Evolutionary conservation across 495 filamentous ascomycete genomes (phyloP), one percentile per base, ranked within the genome.

Genomic region (Viridothelium virens): DNA sequence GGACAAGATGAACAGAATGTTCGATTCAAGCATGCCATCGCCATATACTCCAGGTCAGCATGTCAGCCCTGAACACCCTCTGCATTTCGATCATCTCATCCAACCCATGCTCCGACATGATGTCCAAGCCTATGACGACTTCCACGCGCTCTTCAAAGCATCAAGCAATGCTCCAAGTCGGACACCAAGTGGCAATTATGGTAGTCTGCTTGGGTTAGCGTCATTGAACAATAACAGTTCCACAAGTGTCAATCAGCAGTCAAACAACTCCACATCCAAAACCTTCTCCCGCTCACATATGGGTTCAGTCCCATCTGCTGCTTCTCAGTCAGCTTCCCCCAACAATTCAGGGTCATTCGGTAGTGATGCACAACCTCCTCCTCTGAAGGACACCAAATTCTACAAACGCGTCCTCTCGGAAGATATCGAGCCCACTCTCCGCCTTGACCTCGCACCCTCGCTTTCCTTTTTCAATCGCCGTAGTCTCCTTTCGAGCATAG

Each of bases 351-450:
- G 65, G 66, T 69, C 69, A 56, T 70, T 68, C 61, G 41, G 36
- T 18, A 65, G 6, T 41, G 61, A 69, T 16, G 39, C 47, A n/a
- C 62, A 64, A 44, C 72, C 72, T 50, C 77, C 80, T 31, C 81
- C 86, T 9, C 77, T 98, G 56, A 96, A 96, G 71, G 94, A 97
- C 64, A 91, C 89, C 2, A 89, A 88, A 67, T 97, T 96, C 75
- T 98, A 92, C 77, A 98, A 98, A 76, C 86, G 94, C 31, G 85
- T 83, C 5, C 76, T 96, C 12, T 79, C 84, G 63, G 94, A 98
- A 74, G 94, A 97, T 76, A 89, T 98, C 64, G 94, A 98, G 76
- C 94, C 94, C 2, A 96, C 94, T 0, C 77, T 98, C 25, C 85
- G 94, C 48, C 83, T 97, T 3, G 94, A 98, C 76, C 82, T 83